phyloP scores from a whole-genome alignment of 768 basidiomycete species.

The Auricularia auricula-judae region DNA sequence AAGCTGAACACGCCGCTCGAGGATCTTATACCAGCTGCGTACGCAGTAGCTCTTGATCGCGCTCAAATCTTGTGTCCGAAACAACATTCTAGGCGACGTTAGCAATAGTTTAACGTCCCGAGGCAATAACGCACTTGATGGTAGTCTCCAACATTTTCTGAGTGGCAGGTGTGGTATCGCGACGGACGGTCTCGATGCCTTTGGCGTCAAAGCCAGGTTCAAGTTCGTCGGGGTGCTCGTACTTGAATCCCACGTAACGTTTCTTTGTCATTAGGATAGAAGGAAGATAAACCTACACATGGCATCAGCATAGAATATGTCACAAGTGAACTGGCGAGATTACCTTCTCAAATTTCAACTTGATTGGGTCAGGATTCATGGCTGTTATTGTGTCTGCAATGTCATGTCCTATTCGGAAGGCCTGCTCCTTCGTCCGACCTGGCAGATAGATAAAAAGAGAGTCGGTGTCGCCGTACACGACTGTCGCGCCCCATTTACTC shows the following conservation, averaged over 20 bases:
- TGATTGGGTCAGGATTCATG: slow-evolving; percentile 81
- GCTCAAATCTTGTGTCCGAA: slow-evolving; percentile 82
- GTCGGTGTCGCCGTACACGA: slow-evolving; percentile 97
- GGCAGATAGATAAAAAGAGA: slow-evolving; percentile 87
- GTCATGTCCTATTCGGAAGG: slow-evolving; percentile 85
- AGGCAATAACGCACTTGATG: slow-evolving; percentile 51
- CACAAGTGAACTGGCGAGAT: not conserved
- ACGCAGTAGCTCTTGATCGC: slow-evolving; percentile 82
- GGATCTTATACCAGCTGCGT: slow-evolving; percentile 71
- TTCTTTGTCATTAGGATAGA: slow-evolving; percentile 97
- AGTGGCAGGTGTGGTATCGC: slow-evolving; percentile 86
- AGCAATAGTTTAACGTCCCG: not conserved
- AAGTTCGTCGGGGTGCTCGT: slow-evolving; percentile 67
- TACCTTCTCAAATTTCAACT: slow-evolving; percentile 97
- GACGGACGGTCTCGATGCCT: slow-evolving; percentile 91
- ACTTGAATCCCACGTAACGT: slow-evolving; percentile 95
- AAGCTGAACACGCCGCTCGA: slow-evolving; percentile 70
- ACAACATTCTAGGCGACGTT: slow-evolving; percentile 60
- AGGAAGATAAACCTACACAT: slow-evolving; percentile 75
- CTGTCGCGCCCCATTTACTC: slow-evolving; percentile 78
- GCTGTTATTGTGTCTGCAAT: slow-evolving; percentile 83
- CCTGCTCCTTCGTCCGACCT: slow-evolving; percentile 87
- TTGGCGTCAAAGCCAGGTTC: slow-evolving; percentile 89
- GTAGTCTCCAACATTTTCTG: slow-evolving; percentile 87
- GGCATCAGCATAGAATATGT: too few species aligned